Base-by-base conservation (phyloP, 2,329 filamentous ascomycete genomes). In the Claviceps digitariae region DNA sequence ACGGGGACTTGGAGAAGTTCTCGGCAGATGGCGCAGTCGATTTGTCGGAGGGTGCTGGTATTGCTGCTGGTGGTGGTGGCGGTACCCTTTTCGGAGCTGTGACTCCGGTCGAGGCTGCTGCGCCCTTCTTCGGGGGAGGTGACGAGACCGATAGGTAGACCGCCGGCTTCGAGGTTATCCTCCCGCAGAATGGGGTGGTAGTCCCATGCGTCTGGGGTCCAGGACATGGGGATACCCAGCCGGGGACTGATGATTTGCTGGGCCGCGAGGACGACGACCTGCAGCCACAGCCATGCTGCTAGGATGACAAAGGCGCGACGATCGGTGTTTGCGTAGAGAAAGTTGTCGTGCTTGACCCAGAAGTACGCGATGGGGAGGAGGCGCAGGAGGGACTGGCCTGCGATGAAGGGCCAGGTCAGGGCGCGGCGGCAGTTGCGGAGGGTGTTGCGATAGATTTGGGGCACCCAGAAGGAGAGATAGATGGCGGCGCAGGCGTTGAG, bases 11-110 rank as follows among this genome's bases (percentile, higher is more conserved):
- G 89, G 20, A 98, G 82, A 47, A 86, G 78, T 69, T 95, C 90
- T 69, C 91, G 86, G 66, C 93, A 98, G 59, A 98, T 96, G 20
- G 90, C 89, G 68, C 93, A 98, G 70, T 97, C 90, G 56, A 95
- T 93, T 1, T 67, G 80, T 20, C 41, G 23, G 17, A 52, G 48
- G 3, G 20, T 12, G n/a, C 23, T 34, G 23, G n/a, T 21, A 17
- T 6, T 8, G 47, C 47, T 44, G 48, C 20, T 7, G 41, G 20
- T 36, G 31, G 47, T 13, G 41, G 9, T 15, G 17, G 9, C 17
- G 29, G 8, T n/a, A 12, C 60, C 64, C 45, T 52, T 54, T 34
- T 53, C 46, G 8, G 21, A 29, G 15, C 23, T 10, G 44, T 23
- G 20, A 3, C 29, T 15, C 3, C 52, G 41, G 46, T 54, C 50